These are phyloP conservation scores for Umbilicus rupestris DNA, from an alignment of 164 flowering plant species.

Conservation along the genomic window DNA sequence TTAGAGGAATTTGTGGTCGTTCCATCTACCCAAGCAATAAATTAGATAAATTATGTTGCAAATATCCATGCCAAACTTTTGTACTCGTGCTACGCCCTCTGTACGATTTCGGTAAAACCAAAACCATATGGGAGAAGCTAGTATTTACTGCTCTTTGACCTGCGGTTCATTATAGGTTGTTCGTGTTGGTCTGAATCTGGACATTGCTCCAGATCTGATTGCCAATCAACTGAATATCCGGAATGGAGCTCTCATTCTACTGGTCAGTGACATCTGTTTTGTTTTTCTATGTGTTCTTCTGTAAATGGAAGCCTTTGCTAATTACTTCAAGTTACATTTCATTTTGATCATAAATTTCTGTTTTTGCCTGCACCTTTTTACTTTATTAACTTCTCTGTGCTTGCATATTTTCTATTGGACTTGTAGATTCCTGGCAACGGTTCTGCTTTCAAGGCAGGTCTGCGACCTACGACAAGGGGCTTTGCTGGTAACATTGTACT, in stretches of 20 bases:
- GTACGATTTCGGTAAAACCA: not conserved
- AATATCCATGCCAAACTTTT: not conserved
- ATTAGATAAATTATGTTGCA: not conserved
- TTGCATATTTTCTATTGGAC: not conserved
- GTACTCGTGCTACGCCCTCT: not conserved
- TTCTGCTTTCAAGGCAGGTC: constrained; percentile 74
- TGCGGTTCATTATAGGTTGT: constrained; percentile 37
- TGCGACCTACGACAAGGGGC: constrained; percentile 73
- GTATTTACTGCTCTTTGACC: not conserved
- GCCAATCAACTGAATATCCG: constrained; percentile 91
- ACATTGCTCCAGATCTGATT: constrained; percentile 74
- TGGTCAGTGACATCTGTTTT: constrained; percentile 28
- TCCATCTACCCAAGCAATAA: not conserved
- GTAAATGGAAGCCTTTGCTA: not conserved
- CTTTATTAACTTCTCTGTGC: not conserved
- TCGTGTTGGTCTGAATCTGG: constrained; percentile 75
- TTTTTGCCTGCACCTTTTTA: not conserved
- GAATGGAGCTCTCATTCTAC: constrained; percentile 79
- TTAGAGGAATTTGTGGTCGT: not conserved
- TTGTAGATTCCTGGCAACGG: constrained; percentile 68
- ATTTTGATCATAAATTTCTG: not conserved
- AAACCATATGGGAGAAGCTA: not conserved
- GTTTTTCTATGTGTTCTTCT: not conserved
- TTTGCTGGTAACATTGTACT: constrained; percentile 84
- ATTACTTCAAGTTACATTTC: not conserved